phyloP scores from a whole-genome alignment of 805 yeast genomes.

The Barnettozyma vustinii region DNA sequence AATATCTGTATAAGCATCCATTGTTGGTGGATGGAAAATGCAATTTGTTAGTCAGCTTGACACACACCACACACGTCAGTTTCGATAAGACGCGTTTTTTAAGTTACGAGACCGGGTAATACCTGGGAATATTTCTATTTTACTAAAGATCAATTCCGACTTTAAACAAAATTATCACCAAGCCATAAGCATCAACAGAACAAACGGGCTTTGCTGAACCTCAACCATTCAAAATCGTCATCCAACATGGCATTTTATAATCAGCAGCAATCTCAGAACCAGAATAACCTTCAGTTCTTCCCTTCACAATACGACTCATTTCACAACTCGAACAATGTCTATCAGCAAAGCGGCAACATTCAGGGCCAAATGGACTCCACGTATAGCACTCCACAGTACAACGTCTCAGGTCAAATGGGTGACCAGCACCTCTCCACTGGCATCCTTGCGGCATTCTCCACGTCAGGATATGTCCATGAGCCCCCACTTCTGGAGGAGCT shows the following conservation, averaged over 20 bases:
- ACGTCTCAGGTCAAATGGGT: constrained; percentile 22
- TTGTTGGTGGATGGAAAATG: background rate
- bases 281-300: constrained; percentile 26
- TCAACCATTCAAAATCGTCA: too few relatives aligned
- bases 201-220: background rate
- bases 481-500: constrained; percentile 88
- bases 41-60: background rate
- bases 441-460: constrained; percentile 83
- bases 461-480: constrained; percentile 92
- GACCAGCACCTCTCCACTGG: constrained; percentile 60
- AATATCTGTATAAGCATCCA: constrained; percentile 8
- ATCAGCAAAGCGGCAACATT: constrained; percentile 11
- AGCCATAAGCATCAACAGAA: background rate
- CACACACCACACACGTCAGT: too few relatives aligned
- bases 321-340: constrained; percentile 2
- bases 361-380: constrained; percentile 34
- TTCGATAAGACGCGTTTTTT: background rate
- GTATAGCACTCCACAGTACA: constrained; percentile 14
- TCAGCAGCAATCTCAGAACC: constrained; percentile 1
- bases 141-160: background rate
- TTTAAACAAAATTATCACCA: background rate
- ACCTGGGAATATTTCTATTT: too few relatives aligned
- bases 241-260: constrained; percentile 12
- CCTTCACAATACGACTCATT: constrained; percentile 22
- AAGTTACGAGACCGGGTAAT: background rate